phyloP scores from a whole-genome alignment of 1,284 basidiomycete species.

The Entoloma clypeatum region DNA sequence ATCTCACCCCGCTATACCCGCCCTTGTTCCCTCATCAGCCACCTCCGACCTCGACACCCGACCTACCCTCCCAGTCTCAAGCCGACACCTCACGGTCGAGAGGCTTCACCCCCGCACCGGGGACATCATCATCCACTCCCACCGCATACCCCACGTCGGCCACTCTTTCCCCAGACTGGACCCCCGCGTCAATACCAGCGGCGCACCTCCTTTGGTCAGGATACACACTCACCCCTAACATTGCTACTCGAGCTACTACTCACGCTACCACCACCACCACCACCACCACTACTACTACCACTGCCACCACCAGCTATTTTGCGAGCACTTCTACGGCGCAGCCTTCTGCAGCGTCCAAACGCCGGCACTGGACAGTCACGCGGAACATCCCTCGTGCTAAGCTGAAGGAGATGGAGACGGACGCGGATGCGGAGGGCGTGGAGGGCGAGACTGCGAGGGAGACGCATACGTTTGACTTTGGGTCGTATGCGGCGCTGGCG shows the following conservation, averaged over 20 bases:
- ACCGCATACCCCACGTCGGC: slow-evolving; percentile 21
- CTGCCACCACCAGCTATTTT: too few relatives aligned
- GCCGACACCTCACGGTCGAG: slow-evolving; percentile 26
- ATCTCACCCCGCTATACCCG: slow-evolving; percentile 54
- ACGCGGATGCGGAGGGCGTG: slow-evolving; percentile 39
- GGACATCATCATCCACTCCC: slow-evolving; percentile 12
- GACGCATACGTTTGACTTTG: slow-evolving; percentile 54
- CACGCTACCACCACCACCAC: slow-evolving; percentile 10
- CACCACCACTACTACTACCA: slow-evolving; percentile 16
- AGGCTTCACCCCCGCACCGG: slow-evolving; percentile 21
- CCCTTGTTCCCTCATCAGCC: slow-evolving; percentile 32
- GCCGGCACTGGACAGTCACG: slow-evolving; percentile 40
- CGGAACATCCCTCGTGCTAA: slow-evolving; percentile 44
- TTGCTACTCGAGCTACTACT: too few relatives aligned
- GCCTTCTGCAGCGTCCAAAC: too few relatives aligned
- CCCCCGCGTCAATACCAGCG: slow-evolving; percentile 4
- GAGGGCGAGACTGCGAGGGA: slow-evolving; percentile 47
- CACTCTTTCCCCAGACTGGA: slow-evolving; percentile 24
- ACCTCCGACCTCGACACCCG: too few relatives aligned
- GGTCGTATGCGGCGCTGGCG: slow-evolving; percentile 51
- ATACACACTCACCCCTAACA: too few relatives aligned
- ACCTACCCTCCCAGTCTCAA: slow-evolving; percentile 18
- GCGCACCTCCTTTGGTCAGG: too few relatives aligned
- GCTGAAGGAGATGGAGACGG: slow-evolving; percentile 54
- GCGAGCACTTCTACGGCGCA: too few relatives aligned